Evolutionary conservation across 495 filamentous ascomycete species (phyloP), one percentile per base, ranked within the genome.

Genomic region (Penicillium dipodomyicola): DNA sequence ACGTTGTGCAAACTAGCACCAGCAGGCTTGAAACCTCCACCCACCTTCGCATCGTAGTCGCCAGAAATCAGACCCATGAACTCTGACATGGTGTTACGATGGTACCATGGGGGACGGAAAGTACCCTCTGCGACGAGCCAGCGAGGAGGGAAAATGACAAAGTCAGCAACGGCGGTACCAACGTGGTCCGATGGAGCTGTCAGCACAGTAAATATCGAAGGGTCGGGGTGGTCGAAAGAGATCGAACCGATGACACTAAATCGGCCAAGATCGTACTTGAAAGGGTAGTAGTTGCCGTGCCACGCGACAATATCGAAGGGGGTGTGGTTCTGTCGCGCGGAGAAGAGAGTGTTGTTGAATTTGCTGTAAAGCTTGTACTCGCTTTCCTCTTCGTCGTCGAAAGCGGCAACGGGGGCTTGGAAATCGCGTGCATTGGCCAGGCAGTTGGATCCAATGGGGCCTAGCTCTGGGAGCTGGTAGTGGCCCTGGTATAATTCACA

Each of bases 341-440:
- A 77, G 73, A 92, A 92, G 37, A 96, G 83, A 44, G 82, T 80
- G 65, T 90, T 87, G 65, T 87, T 84, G 71, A 95, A 93, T 67
- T 95, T 95, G 70, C 81, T 84, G 32, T 85, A 80, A 44, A 95
- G 72, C 12, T 74, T 79, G 65, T 88, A 91, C 35, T 75, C 59
- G 10, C 65, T 50, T 51, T 68, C 52, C 56, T 79, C 71, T 19
- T 75, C 71, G 67, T 92, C 87, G 35, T 84, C 83, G 65, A 93
- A 96, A 46, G 74, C 67, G 14, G 92, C 92, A 9, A 91, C 76
- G 9, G 92, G 92, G 3, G 84, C 84, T 72, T 95, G 90, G 74
- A 96, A 96, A 67, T 96, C 92, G 14, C 92, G 84, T 1, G 85
- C 81, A 64, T 96, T 96, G 59, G 92, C 92, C 4, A 96, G 84